These are phyloP conservation scores for Aspergillus amoenus DNA, from an alignment of 2,329 filamentous ascomycete species.

Conservation along the genomic window DNA sequence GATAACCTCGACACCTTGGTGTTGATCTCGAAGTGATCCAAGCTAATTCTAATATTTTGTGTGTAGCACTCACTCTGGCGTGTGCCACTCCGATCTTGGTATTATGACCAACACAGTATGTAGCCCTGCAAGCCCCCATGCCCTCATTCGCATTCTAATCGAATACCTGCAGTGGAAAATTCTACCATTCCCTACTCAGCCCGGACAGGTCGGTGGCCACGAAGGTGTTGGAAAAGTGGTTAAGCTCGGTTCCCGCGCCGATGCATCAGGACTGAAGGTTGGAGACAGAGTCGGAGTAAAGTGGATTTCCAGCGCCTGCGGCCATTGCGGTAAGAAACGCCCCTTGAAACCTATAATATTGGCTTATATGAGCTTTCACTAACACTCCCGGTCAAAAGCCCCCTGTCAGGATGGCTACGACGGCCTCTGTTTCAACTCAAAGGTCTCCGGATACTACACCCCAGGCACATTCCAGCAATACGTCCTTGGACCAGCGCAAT, in stretches of 20 bases:
- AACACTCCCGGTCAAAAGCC: constrained; percentile 18
- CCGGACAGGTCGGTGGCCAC: constrained; percentile 67
- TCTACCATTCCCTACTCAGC: constrained; percentile 59
- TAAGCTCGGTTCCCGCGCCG: constrained; percentile 62
- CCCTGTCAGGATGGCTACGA: constrained; percentile 58
- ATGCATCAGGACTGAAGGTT: constrained; percentile 58
- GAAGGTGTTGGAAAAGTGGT: constrained; percentile 67
- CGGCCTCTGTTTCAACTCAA: constrained; percentile 55
- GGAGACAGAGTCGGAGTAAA: constrained; percentile 71
- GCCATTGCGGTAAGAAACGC: constrained; percentile 46
- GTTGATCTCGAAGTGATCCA: background rate
- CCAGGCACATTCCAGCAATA: constrained; percentile 75
- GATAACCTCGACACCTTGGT: background rate
- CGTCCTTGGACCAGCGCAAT: constrained; percentile 61
- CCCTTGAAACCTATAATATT: background rate
- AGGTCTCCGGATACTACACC: constrained; percentile 65
- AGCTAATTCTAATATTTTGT: constrained; percentile 7
- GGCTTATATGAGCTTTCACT: background rate
- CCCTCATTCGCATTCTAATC: background rate
- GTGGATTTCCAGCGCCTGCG: constrained; percentile 62
- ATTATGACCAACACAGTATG: constrained; percentile 51
- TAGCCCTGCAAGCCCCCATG: background rate
- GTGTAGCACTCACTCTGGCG: constrained; percentile 59
- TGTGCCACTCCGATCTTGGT: constrained; percentile 64
- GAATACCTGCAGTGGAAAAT: constrained; percentile 49